Conservation (phyloP, 2,329 filamentous ascomycete genomes). For the Emergomyces pasteurianus region DNA sequence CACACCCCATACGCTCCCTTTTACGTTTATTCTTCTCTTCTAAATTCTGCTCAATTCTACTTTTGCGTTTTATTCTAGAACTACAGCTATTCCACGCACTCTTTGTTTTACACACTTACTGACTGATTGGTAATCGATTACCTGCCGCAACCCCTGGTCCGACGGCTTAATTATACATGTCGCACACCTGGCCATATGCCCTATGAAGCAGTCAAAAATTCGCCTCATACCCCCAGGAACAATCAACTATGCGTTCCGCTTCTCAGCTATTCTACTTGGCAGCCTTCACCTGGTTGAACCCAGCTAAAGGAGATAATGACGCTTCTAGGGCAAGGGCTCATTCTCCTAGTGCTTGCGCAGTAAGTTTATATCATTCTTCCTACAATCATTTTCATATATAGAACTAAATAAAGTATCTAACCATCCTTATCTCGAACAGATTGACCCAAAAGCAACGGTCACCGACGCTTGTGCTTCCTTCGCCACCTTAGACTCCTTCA, state of each 20-base stretch:
- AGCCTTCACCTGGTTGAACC: conserved; percentile 46
- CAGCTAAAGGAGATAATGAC: conserved; percentile 35
- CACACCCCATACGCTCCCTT: background rate
- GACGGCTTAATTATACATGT: background rate
- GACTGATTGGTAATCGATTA: background rate
- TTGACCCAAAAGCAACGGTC: conserved; percentile 78
- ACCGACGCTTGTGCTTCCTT: conserved; percentile 93
- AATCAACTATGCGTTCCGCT: conserved; percentile 39
- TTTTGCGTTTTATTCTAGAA: background rate
- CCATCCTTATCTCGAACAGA: conserved; percentile 39
- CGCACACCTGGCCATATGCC: background rate
- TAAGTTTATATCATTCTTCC: conserved; percentile 28
- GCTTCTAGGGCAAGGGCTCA: conserved; percentile 19
- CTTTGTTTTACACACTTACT: background rate
- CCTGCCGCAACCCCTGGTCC: background rate
- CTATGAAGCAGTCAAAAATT: background rate
- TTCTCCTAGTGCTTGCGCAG: conserved; percentile 41
- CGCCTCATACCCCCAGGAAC: background rate
- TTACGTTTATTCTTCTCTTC: background rate
- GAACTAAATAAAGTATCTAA: background rate
- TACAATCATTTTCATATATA: background rate
- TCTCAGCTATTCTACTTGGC: conserved; percentile 49
- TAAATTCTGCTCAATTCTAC: background rate
- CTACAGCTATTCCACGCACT: background rate
- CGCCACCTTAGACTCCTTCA: conserved; percentile 74